phyloP scores from a whole-genome alignment of 2,329 filamentous ascomycete species.

The Penicillium sp. region DNA sequence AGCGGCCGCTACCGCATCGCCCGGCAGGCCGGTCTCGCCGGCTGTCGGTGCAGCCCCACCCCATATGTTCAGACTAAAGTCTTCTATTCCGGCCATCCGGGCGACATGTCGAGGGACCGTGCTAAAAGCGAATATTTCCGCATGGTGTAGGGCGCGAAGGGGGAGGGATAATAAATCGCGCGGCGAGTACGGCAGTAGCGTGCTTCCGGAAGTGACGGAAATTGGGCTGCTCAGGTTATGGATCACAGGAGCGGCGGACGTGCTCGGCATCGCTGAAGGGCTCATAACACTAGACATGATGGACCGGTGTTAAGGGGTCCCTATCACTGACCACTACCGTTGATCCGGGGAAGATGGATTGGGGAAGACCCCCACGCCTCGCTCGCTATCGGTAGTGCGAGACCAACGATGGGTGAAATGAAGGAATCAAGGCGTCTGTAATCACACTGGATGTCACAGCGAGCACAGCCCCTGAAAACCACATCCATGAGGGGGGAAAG shows the following conservation, averaged over 20 bases:
- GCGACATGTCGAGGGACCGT: conserved; percentile 36
- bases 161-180: conserved; percentile 37
- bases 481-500: conserved; percentile 11
- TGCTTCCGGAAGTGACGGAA: conserved; percentile 16
- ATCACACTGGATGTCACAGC: conserved; percentile 7
- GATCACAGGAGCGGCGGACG: conserved; percentile 19
- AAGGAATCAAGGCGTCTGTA: too few species aligned
- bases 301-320: conserved; percentile 1
- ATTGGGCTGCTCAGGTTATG: conserved; percentile 24
- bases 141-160: conserved; percentile 37
- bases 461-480: conserved; percentile 17
- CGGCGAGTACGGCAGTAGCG: conserved; percentile 27
- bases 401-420: not conserved
- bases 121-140: conserved; percentile 36
- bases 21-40: conserved; percentile 23
- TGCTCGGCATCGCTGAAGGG: conserved; percentile 20
- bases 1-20: conserved; percentile 43
- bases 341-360: conserved; percentile 21
- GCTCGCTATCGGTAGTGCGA: conserved; percentile 1
- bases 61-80: conserved; percentile 27
- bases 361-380: conserved; percentile 14
- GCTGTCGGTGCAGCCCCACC: conserved; percentile 15
- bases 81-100: conserved; percentile 29
- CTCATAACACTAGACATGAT: conserved; percentile 28
- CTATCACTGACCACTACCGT: conserved; percentile 16